Conservation (phyloP, 441 rosid species). For the Euphorbia celastroides region DNA sequence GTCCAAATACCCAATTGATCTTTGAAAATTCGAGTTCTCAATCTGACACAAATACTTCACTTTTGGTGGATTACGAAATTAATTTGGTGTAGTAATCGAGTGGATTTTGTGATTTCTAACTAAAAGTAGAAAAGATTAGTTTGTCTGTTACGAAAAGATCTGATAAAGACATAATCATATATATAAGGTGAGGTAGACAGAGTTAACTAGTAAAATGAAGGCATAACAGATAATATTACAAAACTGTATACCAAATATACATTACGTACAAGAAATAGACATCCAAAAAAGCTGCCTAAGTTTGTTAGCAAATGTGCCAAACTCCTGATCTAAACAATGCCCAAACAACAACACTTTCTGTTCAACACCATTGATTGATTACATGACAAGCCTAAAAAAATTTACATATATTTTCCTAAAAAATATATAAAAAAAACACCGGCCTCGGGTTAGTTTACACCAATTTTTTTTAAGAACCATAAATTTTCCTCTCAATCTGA, state of each 20-base stretch:
- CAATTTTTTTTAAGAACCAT: too few species aligned
- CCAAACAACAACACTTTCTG: slow-evolving; percentile 14
- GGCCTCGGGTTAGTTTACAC: too few species aligned
- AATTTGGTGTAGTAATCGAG: too few species aligned
- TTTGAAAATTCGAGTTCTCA: too few species aligned
- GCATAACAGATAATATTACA: slow-evolving; percentile 23
- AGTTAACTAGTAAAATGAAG: neutral
- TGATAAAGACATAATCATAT: neutral
- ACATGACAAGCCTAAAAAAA: neutral
- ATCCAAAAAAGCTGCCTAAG: slow-evolving; percentile 18
- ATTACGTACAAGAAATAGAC: slow-evolving; percentile 25
- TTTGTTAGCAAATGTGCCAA: slow-evolving; percentile 29
- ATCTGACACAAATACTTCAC: too few species aligned
- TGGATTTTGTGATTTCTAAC: neutral
- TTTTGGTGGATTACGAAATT: too few species aligned
- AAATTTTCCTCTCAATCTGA: too few species aligned
- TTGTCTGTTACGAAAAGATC: neutral
- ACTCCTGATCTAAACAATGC: slow-evolving; percentile 8
- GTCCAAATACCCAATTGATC: neutral
- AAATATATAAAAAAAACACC: neutral
- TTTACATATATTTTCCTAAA: neutral
- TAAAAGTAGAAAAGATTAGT: neutral
- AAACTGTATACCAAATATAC: slow-evolving; percentile 45
- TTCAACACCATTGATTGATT: neutral
- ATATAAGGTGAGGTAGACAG: neutral